These are phyloP conservation scores for Penicillium sp. DNA, from an alignment of 2,329 filamentous ascomycete genomes.

Conservation along the genomic window DNA sequence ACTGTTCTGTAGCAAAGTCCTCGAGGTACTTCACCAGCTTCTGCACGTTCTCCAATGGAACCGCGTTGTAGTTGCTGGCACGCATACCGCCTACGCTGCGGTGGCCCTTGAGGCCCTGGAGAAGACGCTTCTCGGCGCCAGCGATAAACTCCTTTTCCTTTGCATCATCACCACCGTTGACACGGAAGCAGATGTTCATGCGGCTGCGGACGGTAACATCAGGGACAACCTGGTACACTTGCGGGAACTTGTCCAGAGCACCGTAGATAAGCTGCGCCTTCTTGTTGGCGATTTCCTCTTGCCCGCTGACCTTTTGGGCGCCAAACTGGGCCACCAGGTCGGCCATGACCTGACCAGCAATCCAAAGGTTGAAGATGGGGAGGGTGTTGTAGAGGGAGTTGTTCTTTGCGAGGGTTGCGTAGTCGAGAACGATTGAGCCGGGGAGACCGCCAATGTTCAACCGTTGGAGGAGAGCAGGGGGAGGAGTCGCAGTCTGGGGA, in stretches of 20 bases:
- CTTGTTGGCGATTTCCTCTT: slow-evolving; percentile 68
- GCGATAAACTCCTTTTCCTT: slow-evolving; percentile 79
- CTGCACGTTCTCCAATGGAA: slow-evolving; percentile 53
- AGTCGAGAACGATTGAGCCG: slow-evolving; percentile 72
- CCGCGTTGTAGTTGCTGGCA: slow-evolving; percentile 85
- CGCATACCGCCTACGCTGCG: slow-evolving; percentile 82
- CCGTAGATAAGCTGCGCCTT: slow-evolving; percentile 78
- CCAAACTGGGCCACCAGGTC: slow-evolving; percentile 65
- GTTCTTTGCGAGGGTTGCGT: slow-evolving; percentile 83
- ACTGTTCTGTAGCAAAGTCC: slow-evolving; percentile 50
- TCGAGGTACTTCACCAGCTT: slow-evolving; percentile 46
- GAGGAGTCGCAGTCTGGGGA: slow-evolving; percentile 63
- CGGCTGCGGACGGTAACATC: slow-evolving; percentile 72
- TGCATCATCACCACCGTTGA: slow-evolving; percentile 62
- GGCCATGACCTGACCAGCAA: slow-evolving; percentile 84
- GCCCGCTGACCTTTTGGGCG: slow-evolving; percentile 67
- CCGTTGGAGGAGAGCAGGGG: slow-evolving; percentile 66
- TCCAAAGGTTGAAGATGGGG: slow-evolving; percentile 89
- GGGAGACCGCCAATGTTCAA: slow-evolving; percentile 67
- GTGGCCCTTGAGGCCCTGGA: slow-evolving; percentile 85
- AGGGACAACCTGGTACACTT: slow-evolving; percentile 76
- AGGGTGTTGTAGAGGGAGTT: slow-evolving; percentile 95
- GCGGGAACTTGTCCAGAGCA: slow-evolving; percentile 69
- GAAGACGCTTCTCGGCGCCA: slow-evolving; percentile 63
- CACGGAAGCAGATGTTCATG: slow-evolving; percentile 94